Evolutionary conservation across 352 stramenopile species (phyloP), one percentile per base, ranked within the genome.

Genomic region (Sclerospora graminicola): DNA sequence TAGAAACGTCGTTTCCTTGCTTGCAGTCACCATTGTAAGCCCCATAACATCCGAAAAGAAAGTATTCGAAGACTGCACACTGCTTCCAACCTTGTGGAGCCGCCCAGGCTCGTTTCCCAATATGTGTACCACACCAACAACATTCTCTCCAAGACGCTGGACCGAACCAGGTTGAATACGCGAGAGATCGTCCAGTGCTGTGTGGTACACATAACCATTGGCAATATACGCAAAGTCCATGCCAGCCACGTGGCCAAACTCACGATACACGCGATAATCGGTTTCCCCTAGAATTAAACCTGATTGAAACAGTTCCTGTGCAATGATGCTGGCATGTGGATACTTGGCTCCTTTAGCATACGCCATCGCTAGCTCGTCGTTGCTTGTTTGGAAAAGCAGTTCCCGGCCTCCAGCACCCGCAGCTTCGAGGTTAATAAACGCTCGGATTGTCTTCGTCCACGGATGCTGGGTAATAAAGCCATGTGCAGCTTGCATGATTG

Each of bases 151-250:
- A 15, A 89, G 60, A 16, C 73, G 70, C 44, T 89, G 77, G 20
- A 89, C 45, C 0, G 73, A 56, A 4, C 77, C 77, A 11, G 48
- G 65, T 39, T 86, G 73, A 45, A 89, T 89, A 5, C 69, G 70
- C 3, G 73, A 82, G 5, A 82, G 60, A 46, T 84, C 77, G 34
- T 89, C 77, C 10, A 89, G 30, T 14, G 35, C 51, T 6, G 77
- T 89, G 60, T 89, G 77, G 48, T 89, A 89, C 11, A 89, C 77
- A 46, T 89, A 89, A 4, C 77, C 77, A 26, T 89, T 89, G 8
- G 72, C 65, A 24, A 89, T 81, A 45, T 84, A 89, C 2, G 77
- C 77, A 52, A 89, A 86, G 42, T 89, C 77, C 73, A 89, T 89
- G 14, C 77, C 77, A 9, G 77, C 68, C n/a, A 89, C 65, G 21